Percentiles rank a stretch among this genome's conserved stretches.
Evolutionary conservation across 768 basidiomycete genomes (phyloP).

Genomic region (Russula earlei): DNA sequence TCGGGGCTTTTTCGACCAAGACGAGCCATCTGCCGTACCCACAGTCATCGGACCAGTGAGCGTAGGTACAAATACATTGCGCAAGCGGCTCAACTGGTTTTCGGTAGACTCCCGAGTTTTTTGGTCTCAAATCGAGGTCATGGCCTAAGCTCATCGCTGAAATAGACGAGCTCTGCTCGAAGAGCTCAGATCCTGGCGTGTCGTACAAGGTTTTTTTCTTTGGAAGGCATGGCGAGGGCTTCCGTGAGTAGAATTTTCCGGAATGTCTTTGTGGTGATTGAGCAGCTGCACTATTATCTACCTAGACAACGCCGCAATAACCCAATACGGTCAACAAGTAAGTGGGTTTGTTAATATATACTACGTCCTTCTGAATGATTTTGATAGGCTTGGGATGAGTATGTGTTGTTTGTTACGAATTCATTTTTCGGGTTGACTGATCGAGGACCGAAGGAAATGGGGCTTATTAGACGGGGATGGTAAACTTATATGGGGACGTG

Average conservation of each 20-base stretch:
- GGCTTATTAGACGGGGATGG: slow-evolving; percentile 12
- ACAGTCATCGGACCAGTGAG: slow-evolving; percentile 11
- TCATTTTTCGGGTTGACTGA: neutral
- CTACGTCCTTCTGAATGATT: neutral
- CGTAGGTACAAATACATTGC: neutral
- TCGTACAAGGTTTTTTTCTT: slow-evolving; percentile 14
- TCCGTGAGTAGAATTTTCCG: neutral
- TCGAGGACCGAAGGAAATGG: slow-evolving; percentile 11
- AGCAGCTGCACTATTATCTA: neutral
- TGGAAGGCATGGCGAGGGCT: slow-evolving; percentile 12
- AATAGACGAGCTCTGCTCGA: neutral
- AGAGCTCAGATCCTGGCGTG: neutral
- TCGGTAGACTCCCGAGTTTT: slow-evolving; percentile 10
- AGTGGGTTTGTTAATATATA: neutral
- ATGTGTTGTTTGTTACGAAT: neutral
- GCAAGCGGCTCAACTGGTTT: neutral
- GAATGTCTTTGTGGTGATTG: neutral
- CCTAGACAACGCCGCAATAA: slow-evolving; percentile 15
- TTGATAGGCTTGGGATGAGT: slow-evolving; percentile 17
- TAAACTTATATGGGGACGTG: slow-evolving; percentile 19
- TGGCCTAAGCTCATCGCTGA: slow-evolving; percentile 2
- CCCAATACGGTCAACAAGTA: slow-evolving; percentile 15
- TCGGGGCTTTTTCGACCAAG: slow-evolving; percentile 12
- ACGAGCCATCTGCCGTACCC: neutral
- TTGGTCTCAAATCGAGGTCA: slow-evolving; percentile 8